These are phyloP conservation scores for Gremmenia infestans DNA, from an alignment of 2,329 filamentous ascomycete genomes.

Conservation along the genomic window DNA sequence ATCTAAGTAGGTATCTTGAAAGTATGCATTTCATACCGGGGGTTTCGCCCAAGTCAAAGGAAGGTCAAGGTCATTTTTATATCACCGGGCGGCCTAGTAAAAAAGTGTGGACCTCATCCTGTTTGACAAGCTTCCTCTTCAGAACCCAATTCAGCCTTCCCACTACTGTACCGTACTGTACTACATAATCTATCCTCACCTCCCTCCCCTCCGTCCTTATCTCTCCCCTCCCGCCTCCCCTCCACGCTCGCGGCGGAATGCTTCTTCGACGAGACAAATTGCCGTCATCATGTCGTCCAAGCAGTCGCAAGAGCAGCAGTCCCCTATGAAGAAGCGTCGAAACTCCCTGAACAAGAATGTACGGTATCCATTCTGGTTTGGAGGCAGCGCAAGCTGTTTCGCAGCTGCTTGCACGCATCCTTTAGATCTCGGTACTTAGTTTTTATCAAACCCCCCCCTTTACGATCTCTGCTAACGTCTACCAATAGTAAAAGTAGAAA, in stretches of 20 bases:
- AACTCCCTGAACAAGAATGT: constrained; percentile 27
- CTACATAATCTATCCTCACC: neutral
- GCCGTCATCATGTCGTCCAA: constrained; percentile 22
- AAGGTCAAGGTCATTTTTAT: too few species aligned
- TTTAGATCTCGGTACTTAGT: constrained; percentile 75
- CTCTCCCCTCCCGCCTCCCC: constrained; percentile 1
- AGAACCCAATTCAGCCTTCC: neutral
- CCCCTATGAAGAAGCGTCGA: constrained; percentile 12
- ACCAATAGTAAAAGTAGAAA: constrained; percentile 25
- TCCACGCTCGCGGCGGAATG: constrained; percentile 19
- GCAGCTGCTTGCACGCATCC: constrained; percentile 91
- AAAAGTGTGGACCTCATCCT: too few species aligned
- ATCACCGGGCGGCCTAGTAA: too few species aligned
- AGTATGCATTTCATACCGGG: too few species aligned
- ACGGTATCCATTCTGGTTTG: constrained; percentile 87
- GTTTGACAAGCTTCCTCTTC: neutral
- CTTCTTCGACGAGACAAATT: constrained; percentile 12
- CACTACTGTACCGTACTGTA: too few species aligned
- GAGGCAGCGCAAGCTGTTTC: constrained; percentile 87
- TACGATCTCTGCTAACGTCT: constrained; percentile 10
- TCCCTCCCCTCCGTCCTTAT: constrained; percentile 2
- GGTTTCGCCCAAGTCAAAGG: too few species aligned
- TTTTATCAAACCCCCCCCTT: constrained; percentile 9
- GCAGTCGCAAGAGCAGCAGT: constrained; percentile 14
- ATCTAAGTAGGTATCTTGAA: too few species aligned